Base-by-base conservation (phyloP, 78 protist genomes). In the Bigelowiella natans region DNA sequence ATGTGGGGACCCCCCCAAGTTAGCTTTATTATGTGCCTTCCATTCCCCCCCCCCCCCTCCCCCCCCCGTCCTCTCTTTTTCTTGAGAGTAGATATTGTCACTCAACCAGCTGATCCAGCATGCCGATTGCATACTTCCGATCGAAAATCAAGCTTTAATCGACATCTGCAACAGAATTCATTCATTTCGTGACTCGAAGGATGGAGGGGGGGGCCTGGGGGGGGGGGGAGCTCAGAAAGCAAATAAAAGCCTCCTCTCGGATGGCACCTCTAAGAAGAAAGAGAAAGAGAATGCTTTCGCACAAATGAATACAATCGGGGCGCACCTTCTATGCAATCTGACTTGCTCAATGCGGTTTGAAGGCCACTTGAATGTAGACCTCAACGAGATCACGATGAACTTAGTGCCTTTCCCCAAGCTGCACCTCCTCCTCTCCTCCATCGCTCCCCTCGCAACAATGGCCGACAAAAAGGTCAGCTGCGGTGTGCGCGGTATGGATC, bases 321-420 rank as follows among this genome's bases (percentile, higher is more conserved):
- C 96, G 28, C 39, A 83, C 18, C 1, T 94, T 40, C 92, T 96
- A 31, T 1, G 90, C 37, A 7, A 92, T 51, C 91, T 96, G 29
- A 96, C 97, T 18, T 39, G 85, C 51, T 0, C 0, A 38, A 1
- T 31, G 63, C 88, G 95, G 18, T 95, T 95, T 51, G 90, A 31
- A 28, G 97, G 98, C n/a, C 1, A 92, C 0, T 92, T 96, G 86
- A 96, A 96, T 90, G 85, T 95, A n/a, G 98, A 96, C 64, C 83
- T 96, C 31, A 93, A 95, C 89, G 98, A 96, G 39, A 39, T 96
- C 37, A 90, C 95, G 0, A 94, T 93, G 87, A 95, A 94, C 39
- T 90, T 96, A 34, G 96, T 96, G 2, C 97, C 97, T 1, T 96
- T 82, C 83, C 97, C 96, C 28, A 18, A 88, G 3, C 40, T 94